These are phyloP conservation scores for Leucaena leucocephala DNA, from an alignment of 306 rosid genomes.

Conservation along the genomic window DNA sequence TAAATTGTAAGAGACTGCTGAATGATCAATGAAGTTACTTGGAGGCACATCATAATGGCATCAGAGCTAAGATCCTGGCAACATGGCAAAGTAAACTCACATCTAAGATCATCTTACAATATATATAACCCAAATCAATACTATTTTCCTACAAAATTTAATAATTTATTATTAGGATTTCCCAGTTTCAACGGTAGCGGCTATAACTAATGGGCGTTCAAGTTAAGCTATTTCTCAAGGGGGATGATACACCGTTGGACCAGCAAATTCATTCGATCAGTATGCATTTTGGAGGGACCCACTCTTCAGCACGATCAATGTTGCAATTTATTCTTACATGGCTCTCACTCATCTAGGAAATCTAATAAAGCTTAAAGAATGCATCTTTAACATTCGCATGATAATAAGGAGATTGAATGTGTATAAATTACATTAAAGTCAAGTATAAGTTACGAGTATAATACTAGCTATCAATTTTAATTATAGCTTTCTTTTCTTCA, in stretches of 20 bases:
- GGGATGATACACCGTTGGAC: not conserved
- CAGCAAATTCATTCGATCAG: not conserved
- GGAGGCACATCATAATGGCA: constrained; percentile 6
- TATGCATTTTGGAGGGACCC: too few species aligned
- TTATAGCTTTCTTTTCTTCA: not conserved
- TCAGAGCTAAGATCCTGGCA: not conserved
- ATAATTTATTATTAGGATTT: not conserved
- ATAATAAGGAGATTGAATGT: not conserved
- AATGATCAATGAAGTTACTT: too few species aligned
- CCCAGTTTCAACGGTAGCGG: not conserved
- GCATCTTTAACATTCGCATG: not conserved
- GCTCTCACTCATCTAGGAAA: too few species aligned
- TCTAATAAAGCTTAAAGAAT: too few species aligned
- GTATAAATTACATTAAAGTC: too few species aligned
- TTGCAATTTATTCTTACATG: too few species aligned
- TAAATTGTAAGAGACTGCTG: too few species aligned
- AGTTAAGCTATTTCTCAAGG: not conserved
- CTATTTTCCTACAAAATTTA: not conserved
- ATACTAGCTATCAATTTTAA: not conserved
- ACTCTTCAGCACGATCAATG: too few species aligned
- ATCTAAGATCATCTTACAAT: not conserved
- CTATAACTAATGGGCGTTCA: not conserved
- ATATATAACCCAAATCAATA: not conserved
- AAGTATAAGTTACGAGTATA: too few species aligned
- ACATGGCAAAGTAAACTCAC: not conserved